Conservation (phyloP, 2,329 filamentous ascomycete species). For the Tolypocladium amazonense region DNA sequence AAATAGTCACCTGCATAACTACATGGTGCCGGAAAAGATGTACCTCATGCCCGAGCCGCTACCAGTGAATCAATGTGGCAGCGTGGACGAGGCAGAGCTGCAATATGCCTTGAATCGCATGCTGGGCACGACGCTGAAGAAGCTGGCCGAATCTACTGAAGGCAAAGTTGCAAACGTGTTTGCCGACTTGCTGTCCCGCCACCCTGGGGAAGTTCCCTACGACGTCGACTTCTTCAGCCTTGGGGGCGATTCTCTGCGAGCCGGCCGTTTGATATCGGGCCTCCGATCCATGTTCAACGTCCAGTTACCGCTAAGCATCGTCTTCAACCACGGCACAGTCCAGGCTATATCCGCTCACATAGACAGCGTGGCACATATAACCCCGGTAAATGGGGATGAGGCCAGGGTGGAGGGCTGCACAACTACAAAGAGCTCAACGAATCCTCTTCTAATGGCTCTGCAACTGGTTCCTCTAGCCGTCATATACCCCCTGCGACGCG, state of each 20-base stretch:
- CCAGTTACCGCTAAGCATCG: constrained; percentile 36
- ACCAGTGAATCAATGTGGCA: constrained; percentile 17
- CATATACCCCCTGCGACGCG: constrained; percentile 39
- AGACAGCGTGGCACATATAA: constrained; percentile 15
- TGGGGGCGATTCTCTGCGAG: constrained; percentile 43
- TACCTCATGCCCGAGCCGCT: constrained; percentile 22
- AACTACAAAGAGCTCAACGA: constrained; percentile 36
- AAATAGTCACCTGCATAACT: constrained; percentile 14
- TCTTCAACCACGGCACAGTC: constrained; percentile 39
- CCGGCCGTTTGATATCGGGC: constrained; percentile 38
- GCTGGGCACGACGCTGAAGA: constrained; percentile 10
- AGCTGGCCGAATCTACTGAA: constrained; percentile 17
- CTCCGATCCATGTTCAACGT: constrained; percentile 38
- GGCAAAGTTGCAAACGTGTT: constrained; percentile 32
- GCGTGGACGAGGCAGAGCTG: constrained; percentile 23
- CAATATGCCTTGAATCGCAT: constrained; percentile 18
- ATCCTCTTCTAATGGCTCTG: constrained; percentile 33
- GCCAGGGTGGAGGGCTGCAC: constrained; percentile 21
- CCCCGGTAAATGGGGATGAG: not conserved
- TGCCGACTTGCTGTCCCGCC: constrained; percentile 30
- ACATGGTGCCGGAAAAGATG: constrained; percentile 27
- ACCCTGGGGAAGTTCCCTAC: constrained; percentile 23
- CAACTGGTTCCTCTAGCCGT: constrained; percentile 39
- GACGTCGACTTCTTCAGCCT: constrained; percentile 40
- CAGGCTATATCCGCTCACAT: constrained; percentile 26